A percentile compares a stretch with the other conserved stretches of the same genome.
Conservation (phyloP, 805 yeast genomes). For the Cyberlindnera subsufficiens region DNA sequence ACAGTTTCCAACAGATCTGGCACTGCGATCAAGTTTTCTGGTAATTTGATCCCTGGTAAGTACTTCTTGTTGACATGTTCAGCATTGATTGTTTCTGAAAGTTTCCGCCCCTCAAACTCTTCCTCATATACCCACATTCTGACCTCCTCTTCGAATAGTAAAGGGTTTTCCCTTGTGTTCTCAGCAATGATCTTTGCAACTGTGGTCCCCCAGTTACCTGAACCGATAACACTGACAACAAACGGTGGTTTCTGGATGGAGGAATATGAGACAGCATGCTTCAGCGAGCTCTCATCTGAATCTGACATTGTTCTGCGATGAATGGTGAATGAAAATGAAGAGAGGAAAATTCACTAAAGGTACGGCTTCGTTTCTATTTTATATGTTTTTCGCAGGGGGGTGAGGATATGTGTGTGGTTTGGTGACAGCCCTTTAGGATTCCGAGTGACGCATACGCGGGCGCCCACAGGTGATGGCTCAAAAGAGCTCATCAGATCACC, state of each 20-base stretch:
- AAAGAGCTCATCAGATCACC: too few relatives aligned
- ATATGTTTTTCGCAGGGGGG: too few relatives aligned
- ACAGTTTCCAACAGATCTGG: slow-evolving; percentile 75
- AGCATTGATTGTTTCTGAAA: slow-evolving; percentile 83
- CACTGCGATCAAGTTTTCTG: slow-evolving; percentile 73
- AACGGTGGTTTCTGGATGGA: slow-evolving; percentile 30
- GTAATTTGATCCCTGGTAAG: slow-evolving; percentile 77
- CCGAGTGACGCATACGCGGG: too few relatives aligned
- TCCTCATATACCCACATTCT: slow-evolving; percentile 97
- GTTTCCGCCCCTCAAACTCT: slow-evolving; percentile 58
- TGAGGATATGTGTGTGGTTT: too few relatives aligned
- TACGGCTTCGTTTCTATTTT: too few relatives aligned
- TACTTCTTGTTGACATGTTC: slow-evolving; percentile 89
- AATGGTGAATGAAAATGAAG: too few relatives aligned
- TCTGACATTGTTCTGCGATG: too few relatives aligned
- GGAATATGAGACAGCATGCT: slow-evolving; percentile 10
- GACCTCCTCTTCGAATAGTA: slow-evolving; percentile 62
- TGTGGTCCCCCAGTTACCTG: slow-evolving; percentile 99
- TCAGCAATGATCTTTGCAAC: slow-evolving; percentile 93
- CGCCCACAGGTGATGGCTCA: too few relatives aligned
- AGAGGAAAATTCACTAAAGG: too few relatives aligned
- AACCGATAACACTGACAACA: slow-evolving; percentile 72
- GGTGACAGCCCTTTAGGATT: too few relatives aligned
- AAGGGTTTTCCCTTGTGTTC: slow-evolving; percentile 64
- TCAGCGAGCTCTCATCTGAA: background rate